Evolutionary conservation across 805 yeast species (phyloP), one percentile per base, ranked within the genome.

Genomic region (Barnettozyma pratensis): DNA sequence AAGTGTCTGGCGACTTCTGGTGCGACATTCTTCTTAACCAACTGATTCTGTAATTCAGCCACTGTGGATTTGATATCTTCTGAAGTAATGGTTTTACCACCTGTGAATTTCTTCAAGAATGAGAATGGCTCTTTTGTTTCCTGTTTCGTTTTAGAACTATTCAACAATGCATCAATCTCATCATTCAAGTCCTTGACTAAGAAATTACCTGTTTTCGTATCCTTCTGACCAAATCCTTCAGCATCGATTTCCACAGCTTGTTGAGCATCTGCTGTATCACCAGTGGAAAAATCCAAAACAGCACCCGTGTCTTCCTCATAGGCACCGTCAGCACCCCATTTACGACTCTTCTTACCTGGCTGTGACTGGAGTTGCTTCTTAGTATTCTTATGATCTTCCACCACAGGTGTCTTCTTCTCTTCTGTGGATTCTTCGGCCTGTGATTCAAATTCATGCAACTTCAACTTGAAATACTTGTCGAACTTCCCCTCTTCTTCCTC

Each of bases 21-120:
- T 4, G 97, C 94, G 32, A 92, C 94, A 59, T 92, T 92, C 59
- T 91, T 92, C 53, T 84, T 74, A 52, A 94, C 79, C 47, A 92
- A 71, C 58, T 88, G 95, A 49, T 87, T 85, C 47, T 80, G 76
- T 67, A 94, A 76, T 40, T 82, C 79, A 37, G 73, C 73, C 26
- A 87, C 69, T 2, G 88, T 82, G 39, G 81, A 80, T 37, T 75
- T 75, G 48, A 92, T 71, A 60, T 90, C 90, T 11, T 75, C 75
- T 32, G 76, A 74, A 2, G 80, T 74, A 38, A 86, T 75, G 6
- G 78, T 80, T 60, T 82, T 83, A 45, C 89, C 88, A 47, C 94
- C 92, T 43, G 85, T 71, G 44, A 79, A 63, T 56, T 77, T 79
- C 51, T 77, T 74, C 43, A 85, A 65, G 56, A 84, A 83, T 2